Conservation (phyloP, 2,329 filamentous ascomycete species). For the Colletotrichum sp. region DNA sequence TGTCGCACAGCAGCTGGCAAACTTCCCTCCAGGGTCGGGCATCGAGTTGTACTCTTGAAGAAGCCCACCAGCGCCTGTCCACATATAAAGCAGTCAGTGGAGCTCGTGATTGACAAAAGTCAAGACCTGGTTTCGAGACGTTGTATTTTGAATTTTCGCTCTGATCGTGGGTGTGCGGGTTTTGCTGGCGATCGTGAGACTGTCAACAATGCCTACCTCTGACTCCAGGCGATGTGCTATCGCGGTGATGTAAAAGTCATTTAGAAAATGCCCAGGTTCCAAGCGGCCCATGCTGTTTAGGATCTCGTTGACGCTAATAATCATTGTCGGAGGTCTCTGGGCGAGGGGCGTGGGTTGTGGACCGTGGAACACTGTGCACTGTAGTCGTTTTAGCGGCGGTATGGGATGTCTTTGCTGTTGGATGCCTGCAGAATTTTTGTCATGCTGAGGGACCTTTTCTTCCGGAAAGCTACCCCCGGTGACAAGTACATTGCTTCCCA, state of each 20-base stretch:
- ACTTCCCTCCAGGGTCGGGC: neutral
- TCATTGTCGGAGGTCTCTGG: neutral
- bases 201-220: neutral
- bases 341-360: neutral
- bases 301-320: neutral
- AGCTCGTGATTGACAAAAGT: neutral
- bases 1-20: neutral
- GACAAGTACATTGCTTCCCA: neutral
- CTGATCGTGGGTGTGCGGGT: neutral
- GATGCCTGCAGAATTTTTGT: neutral
- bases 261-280: neutral
- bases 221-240: neutral
- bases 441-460: neutral
- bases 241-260: neutral
- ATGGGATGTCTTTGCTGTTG: neutral
- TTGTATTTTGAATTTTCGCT: neutral
- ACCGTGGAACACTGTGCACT: neutral
- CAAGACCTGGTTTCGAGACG: neutral
- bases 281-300: neutral
- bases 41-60: neutral
- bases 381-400: neutral
- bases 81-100: neutral
- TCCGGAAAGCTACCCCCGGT: neutral
- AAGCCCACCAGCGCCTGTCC: neutral
- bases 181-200: neutral